Percentiles rank a stretch among this genome's conserved stretches.
Evolutionary conservation across 1,284 basidiomycete species (phyloP).

Genomic region (Rhodotorula sp.): DNA sequence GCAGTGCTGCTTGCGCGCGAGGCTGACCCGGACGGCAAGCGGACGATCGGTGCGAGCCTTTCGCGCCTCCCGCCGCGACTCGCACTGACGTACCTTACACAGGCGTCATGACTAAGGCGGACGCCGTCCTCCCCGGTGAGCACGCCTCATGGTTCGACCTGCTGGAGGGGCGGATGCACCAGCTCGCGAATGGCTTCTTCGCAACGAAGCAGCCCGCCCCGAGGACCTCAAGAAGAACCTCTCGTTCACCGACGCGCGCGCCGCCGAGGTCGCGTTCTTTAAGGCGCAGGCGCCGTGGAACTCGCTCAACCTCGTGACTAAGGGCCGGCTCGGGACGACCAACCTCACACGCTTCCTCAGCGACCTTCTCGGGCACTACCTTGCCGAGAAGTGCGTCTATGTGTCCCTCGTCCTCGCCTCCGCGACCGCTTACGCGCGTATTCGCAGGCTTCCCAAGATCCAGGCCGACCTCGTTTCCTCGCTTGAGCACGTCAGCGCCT

Average conservation of each 20-base stretch:
- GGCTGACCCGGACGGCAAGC: slow-evolving; percentile 62
- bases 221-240: slow-evolving; percentile 60
- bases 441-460: slow-evolving; percentile 66
- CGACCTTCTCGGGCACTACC: not conserved
- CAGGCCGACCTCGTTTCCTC: slow-evolving; percentile 54
- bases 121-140: slow-evolving; percentile 66
- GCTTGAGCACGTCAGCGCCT: slow-evolving; percentile 56
- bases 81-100: too few species aligned
- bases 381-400: not conserved
- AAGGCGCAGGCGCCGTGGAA: not conserved
- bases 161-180: slow-evolving; percentile 7
- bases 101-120: slow-evolving; percentile 70
- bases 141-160: slow-evolving; percentile 64
- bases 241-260: slow-evolving; percentile 63
- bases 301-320: not conserved
- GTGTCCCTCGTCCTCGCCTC: slow-evolving; percentile 57
- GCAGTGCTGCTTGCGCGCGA: slow-evolving; percentile 63
- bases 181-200: slow-evolving; percentile 66
- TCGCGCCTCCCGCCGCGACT: too few species aligned
- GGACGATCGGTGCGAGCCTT: slow-evolving; percentile 69
- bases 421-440: too few species aligned
- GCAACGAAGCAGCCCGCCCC: slow-evolving; percentile 70
- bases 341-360: not conserved
- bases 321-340: not conserved
- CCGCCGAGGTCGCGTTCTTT: slow-evolving; percentile 66